Percentiles rank a stretch among this genome's conserved stretches.
phyloP scores from a whole-genome alignment of 331 rosid genomes.

The Rosa hybrid region DNA sequence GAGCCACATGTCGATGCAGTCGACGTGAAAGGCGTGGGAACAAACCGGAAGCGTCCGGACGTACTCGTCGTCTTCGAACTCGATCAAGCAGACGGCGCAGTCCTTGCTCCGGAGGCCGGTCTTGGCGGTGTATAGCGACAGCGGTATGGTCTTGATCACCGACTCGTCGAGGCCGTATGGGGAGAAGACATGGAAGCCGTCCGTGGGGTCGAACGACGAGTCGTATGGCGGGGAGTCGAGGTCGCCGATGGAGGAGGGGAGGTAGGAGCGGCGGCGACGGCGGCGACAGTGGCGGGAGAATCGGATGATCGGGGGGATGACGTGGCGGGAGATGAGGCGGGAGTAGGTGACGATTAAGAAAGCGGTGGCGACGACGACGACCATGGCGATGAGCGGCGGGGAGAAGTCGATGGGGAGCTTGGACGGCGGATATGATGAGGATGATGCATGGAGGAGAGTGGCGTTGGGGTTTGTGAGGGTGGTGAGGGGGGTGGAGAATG shows the following conservation, averaged over 20 bases:
- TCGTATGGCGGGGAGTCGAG: slow-evolving; percentile 73
- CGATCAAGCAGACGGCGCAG: slow-evolving; percentile 83
- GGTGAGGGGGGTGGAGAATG: slow-evolving; percentile 13
- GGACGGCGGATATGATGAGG: slow-evolving; percentile 41
- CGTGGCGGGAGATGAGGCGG: slow-evolving; percentile 83
- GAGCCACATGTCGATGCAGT: slow-evolving; percentile 92
- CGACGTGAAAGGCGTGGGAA: slow-evolving; percentile 83
- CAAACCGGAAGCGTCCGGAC: slow-evolving; percentile 82
- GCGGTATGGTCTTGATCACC: slow-evolving; percentile 84
- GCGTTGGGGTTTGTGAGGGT: slow-evolving; percentile 5
- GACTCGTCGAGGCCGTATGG: slow-evolving; percentile 90
- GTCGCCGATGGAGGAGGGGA: slow-evolving; percentile 66
- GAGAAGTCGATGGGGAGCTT: slow-evolving; percentile 72
- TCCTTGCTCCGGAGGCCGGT: slow-evolving; percentile 47
- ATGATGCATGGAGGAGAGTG: slow-evolving; percentile 4
- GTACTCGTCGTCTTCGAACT: slow-evolving; percentile 78
- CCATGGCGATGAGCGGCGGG: slow-evolving; percentile 90
- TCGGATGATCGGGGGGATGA: slow-evolving; percentile 52
- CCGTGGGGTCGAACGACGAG: slow-evolving; percentile 58
- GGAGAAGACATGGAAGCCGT: slow-evolving; percentile 51
- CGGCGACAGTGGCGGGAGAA: slow-evolving; percentile 42
- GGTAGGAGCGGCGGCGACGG: slow-evolving; percentile 39
- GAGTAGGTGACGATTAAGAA: slow-evolving; percentile 83
- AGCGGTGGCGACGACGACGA: slow-evolving; percentile 78
- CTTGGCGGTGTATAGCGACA: slow-evolving; percentile 55